Conservation (phyloP, 2,329 filamentous ascomycete species). For the Onygenales sp. region DNA sequence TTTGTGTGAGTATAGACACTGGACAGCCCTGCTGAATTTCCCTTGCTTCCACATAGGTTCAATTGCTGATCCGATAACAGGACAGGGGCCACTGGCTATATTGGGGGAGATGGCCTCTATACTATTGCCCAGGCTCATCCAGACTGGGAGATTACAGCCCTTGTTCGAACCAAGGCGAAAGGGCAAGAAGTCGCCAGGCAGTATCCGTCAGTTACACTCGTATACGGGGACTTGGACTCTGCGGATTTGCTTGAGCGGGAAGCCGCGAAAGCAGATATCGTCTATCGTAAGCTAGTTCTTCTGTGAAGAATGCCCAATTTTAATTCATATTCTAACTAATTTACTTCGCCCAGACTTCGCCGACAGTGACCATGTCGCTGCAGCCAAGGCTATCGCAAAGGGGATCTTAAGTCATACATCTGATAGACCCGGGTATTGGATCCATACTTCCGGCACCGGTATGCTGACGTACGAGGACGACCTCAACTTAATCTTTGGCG, state of each 20-base stretch:
- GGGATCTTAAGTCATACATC: slow-evolving; percentile 27
- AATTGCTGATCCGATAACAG: slow-evolving; percentile 26
- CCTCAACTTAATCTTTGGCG: slow-evolving; percentile 28
- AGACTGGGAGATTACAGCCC: slow-evolving; percentile 36
- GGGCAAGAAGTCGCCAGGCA: slow-evolving; percentile 27
- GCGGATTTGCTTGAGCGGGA: slow-evolving; percentile 31
- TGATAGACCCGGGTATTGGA: slow-evolving; percentile 29
- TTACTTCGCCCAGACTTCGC: slow-evolving; percentile 23
- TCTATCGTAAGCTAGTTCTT: slow-evolving; percentile 28
- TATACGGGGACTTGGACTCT: slow-evolving; percentile 36
- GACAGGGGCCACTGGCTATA: slow-evolving; percentile 44
- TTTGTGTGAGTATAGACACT: slow-evolving; percentile 19
- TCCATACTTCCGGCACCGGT: slow-evolving; percentile 38
- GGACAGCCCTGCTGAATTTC: not conserved
- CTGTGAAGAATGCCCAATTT: not conserved
- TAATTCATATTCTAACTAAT: not conserved
- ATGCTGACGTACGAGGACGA: slow-evolving; percentile 35
- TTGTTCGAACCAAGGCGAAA: slow-evolving; percentile 37
- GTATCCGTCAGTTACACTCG: slow-evolving; percentile 33
- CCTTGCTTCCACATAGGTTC: too few relatives aligned
- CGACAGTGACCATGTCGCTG: slow-evolving; percentile 34
- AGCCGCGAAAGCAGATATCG: slow-evolving; percentile 38
- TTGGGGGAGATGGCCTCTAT: slow-evolving; percentile 43
- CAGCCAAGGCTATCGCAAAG: slow-evolving; percentile 32
- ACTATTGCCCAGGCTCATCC: slow-evolving; percentile 36